Conservation (phyloP, 257 asterid genomes). For the Lavandula angustifolia region DNA sequence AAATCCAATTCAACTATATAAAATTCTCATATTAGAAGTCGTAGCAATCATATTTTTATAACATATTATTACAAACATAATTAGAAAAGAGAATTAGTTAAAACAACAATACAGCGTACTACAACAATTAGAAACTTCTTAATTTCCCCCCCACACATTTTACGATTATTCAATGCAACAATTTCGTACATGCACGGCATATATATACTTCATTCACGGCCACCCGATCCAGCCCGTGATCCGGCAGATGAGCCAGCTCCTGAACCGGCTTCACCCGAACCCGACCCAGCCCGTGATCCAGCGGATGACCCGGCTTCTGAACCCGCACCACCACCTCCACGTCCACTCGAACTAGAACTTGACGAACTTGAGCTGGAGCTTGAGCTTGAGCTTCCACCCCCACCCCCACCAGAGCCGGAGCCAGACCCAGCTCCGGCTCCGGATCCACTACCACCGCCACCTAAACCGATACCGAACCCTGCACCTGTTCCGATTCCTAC, state of each 20-base stretch:
- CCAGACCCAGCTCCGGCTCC: conserved; percentile 70
- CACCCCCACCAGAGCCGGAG: conserved; percentile 40
- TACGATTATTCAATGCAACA: background rate
- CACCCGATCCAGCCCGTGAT: conserved; percentile 36
- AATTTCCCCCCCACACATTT: background rate
- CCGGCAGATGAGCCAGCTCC: conserved; percentile 43
- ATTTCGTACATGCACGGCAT: conserved; percentile 5
- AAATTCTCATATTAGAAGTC: too few species aligned
- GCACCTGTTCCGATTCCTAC: conserved; percentile 54
- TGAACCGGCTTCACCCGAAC: conserved; percentile 43
- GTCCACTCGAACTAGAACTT: conserved; percentile 36
- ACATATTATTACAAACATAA: too few species aligned
- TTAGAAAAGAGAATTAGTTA: too few species aligned
- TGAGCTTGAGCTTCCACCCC: conserved; percentile 44
- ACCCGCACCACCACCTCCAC: conserved; percentile 46
- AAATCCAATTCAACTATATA: too few species aligned
- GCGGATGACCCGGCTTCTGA: conserved; percentile 71
- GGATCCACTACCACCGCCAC: conserved; percentile 66
- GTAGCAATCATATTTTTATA: too few species aligned
- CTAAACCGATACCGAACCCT: conserved; percentile 59
- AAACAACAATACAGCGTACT: too few species aligned
- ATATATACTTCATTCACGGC: conserved; percentile 2
- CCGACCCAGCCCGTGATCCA: conserved; percentile 68
- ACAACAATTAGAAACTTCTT: background rate
- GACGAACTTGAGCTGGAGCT: conserved; percentile 42